Base-by-base conservation (phyloP, 2,329 filamentous ascomycete genomes). In the Aspergillus chevalieri region DNA sequence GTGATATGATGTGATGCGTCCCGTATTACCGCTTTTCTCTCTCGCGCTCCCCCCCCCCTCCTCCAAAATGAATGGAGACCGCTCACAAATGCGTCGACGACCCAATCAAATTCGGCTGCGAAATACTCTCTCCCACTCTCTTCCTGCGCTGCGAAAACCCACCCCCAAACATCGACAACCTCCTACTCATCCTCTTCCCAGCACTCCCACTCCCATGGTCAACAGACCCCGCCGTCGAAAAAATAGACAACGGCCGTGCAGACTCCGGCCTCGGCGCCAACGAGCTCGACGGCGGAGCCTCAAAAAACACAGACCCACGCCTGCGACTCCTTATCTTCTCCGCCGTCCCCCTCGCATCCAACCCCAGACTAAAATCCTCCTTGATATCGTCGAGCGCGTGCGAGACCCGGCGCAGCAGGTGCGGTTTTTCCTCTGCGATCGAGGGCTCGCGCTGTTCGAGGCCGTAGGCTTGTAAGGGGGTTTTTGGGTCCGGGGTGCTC, bases 301-400 rank as follows among this genome's bases (percentile, higher is more conserved):
- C 38, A 9, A 41, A 41, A 41, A 41, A 41, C 6, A 60, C 64
- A 8, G 65, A 66, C 34, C 62, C 61, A 21, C 62, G 63, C 38
- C 56, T 57, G 47, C 38, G 38, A 6, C 14, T 15, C 8, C 38
- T 17, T 4, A 66, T 58, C 41, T 57, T 61, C 26, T 61, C 59
- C 26, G 63, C 52, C 15, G 55, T 55, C 47, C 47, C 48, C 24
- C 50, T 52, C 7, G 57, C 51, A 43, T 61, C 57, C 6, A 65
- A 47, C 28, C 63, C 55, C 10, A 61, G 52, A 8, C 62, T 54
- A 17, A 65, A 54, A 47, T 68, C 65, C 49, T 68, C 65, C 24
- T 63, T 64, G 51, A 67, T 67, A 45, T 67, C 65, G 48, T 61
- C 65, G 41, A 69, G 62, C 41, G 62, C 65, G 48, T 67, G 58